phyloP scores from a whole-genome alignment of 1,139 yeast species.

The Geotrichum candidum region DNA sequence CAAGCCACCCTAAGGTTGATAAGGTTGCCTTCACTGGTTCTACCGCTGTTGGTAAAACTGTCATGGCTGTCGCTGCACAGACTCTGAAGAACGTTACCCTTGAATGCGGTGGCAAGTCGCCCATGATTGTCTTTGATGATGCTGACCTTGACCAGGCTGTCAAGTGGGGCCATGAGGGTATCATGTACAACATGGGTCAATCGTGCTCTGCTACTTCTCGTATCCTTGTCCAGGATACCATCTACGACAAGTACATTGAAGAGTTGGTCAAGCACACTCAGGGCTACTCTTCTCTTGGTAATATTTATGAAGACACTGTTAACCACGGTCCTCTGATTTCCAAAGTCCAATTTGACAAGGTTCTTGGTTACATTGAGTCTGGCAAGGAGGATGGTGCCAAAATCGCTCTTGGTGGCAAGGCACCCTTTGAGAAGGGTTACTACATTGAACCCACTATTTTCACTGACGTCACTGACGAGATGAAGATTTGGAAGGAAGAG shows the following conservation, averaged over 20 bases:
- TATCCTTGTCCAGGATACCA: conserved; percentile 66
- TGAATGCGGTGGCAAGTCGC: conserved; percentile 85
- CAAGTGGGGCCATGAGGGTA: conserved; percentile 53
- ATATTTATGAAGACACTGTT: conserved; percentile 39
- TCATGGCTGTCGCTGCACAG: conserved; percentile 57
- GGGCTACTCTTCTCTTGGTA: conserved; percentile 43
- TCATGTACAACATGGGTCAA: conserved; percentile 80
- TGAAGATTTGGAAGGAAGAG: conserved; percentile 66
- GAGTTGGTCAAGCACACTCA: conserved; percentile 47
- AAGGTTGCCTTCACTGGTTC: conserved; percentile 83
- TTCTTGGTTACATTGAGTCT: conserved; percentile 52
- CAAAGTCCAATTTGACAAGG: conserved; percentile 56
- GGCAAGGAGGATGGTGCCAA: conserved; percentile 69
- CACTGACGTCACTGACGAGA: conserved; percentile 58
- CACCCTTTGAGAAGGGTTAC: conserved; percentile 53
- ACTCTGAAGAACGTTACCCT: conserved; percentile 56
- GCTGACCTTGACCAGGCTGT: conserved; percentile 62
- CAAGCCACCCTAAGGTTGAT: conserved; percentile 60
- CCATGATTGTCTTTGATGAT: conserved; percentile 71
- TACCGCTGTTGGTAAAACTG: conserved; percentile 67
- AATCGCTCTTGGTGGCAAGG: conserved; percentile 47
- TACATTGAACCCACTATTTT: conserved; percentile 76
- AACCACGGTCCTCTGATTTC: conserved; percentile 74
- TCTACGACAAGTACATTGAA: conserved; percentile 60
- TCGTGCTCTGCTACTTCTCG: conserved; percentile 88